These are phyloP conservation scores for Adansonia gregorii DNA, from an alignment of 441 rosid species.

Conservation along the genomic window DNA sequence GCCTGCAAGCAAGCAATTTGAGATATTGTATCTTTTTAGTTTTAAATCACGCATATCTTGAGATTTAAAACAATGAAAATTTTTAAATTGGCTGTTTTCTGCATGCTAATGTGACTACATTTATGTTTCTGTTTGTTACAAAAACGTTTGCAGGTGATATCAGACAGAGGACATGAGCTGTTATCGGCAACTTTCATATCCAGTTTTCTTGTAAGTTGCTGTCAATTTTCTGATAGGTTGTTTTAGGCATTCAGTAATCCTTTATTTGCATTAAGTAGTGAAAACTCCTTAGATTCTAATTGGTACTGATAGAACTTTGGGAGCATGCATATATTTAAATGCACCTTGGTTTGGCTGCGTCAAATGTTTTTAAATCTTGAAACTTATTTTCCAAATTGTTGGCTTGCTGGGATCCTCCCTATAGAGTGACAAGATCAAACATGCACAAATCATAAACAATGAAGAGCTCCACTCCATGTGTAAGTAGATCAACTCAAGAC, in stretches of 20 bases:
- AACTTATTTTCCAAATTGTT: not conserved
- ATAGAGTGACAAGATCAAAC: not conserved
- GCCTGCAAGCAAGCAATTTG: not conserved
- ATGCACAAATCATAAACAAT: not conserved
- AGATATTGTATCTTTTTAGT: not conserved
- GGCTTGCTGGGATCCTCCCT: slow-evolving; percentile 12
- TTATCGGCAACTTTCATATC: slow-evolving; percentile 74
- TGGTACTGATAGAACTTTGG: not conserved
- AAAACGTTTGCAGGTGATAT: slow-evolving; percentile 57
- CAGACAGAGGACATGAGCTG: slow-evolving; percentile 84
- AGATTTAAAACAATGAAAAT: not conserved
- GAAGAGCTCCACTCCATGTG: not conserved
- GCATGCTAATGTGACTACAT: slow-evolving; percentile 7
- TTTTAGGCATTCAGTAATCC: not conserved
- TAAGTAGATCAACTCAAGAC: not conserved
- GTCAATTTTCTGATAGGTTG: slow-evolving; percentile 7
- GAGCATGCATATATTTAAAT: not conserved
- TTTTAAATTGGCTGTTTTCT: slow-evolving; percentile 12
- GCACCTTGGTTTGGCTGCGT: not conserved
- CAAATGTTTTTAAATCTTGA: slow-evolving; percentile 12
- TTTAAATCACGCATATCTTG: not conserved
- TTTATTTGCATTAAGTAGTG: not conserved
- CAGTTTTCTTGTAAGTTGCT: slow-evolving; percentile 68
- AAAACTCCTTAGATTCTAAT: not conserved
- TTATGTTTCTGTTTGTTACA: not conserved